Percentiles rank a stretch among this genome's conserved stretches.
Evolutionary conservation across 2,329 filamentous ascomycete genomes (phyloP).

Genomic region (Aspergillus tamarii): DNA sequence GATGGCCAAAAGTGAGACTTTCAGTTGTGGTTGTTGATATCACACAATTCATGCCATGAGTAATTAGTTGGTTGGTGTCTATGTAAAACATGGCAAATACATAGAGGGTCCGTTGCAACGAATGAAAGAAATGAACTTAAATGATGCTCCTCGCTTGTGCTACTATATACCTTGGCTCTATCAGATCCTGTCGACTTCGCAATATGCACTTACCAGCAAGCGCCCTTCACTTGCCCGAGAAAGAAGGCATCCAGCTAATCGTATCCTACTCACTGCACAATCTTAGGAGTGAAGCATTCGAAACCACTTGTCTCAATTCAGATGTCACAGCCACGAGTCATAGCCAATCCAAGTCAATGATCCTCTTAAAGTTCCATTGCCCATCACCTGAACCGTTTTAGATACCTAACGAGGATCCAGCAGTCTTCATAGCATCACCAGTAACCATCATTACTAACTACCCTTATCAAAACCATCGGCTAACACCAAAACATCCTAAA

Average conservation of each 20-base stretch:
- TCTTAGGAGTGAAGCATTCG: not conserved
- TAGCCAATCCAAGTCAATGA: not conserved
- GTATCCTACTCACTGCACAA: not conserved
- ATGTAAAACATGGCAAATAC: constrained; percentile 21
- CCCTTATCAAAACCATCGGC: not conserved
- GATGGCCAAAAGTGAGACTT: constrained; percentile 23
- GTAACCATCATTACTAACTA: not conserved
- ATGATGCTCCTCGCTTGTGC: not conserved
- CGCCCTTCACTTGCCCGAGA: not conserved
- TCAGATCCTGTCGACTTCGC: not conserved
- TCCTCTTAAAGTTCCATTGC: not conserved
- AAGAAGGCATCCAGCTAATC: not conserved
- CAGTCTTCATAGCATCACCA: not conserved
- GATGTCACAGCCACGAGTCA: not conserved
- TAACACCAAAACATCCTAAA: not conserved
- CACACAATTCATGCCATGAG: constrained; percentile 20
- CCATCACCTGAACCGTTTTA: not conserved
- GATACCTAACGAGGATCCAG: not conserved
- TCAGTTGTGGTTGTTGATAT: constrained; percentile 17
- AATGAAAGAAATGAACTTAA: constrained; percentile 26
- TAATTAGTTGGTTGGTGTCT: constrained; percentile 21
- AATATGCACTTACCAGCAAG: not conserved
- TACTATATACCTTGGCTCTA: not conserved
- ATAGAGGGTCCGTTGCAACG: constrained; percentile 24
- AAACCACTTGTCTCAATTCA: not conserved